Evolutionary conservation across 2,329 filamentous ascomycete genomes (phyloP).

Genomic region (Pseudocercospora cruenta): DNA sequence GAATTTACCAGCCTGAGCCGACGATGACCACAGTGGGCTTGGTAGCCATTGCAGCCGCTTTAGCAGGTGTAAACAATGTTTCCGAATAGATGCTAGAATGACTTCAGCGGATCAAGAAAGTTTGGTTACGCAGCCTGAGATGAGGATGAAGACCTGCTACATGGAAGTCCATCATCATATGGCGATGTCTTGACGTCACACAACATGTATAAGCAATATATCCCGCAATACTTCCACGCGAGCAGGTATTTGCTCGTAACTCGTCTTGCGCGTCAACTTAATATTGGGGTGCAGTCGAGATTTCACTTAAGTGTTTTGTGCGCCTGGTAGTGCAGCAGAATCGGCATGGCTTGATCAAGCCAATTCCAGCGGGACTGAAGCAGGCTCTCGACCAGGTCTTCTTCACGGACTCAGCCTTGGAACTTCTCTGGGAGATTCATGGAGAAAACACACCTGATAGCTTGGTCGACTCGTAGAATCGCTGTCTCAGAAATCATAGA

Average conservation of each 20-base stretch:
- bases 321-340: no score
- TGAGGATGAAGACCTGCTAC: neutral
- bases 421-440: no score
- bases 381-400: no score
- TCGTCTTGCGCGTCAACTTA: no score
- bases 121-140: neutral
- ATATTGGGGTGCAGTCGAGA: no score
- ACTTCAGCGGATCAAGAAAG: neutral
- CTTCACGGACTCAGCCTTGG: no score
- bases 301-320: no score
- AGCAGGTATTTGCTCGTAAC: neutral
- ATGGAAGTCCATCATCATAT: neutral
- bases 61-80: neutral
- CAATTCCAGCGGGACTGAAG: no score
- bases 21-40: slow-evolving; percentile 35
- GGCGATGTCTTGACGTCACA: neutral
- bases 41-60: slow-evolving; percentile 8
- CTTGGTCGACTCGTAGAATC: no score
- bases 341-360: no score
- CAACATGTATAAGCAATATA: neutral
- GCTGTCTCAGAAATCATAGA: no score
- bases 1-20: slow-evolving; percentile 38
- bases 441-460: no score
- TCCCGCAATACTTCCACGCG: neutral
- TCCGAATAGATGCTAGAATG: neutral